Evolutionary conservation across 2,329 filamentous ascomycete genomes (phyloP), one percentile per base, ranked within the genome.

Genomic region (Ophiostoma pallidulum): DNA sequence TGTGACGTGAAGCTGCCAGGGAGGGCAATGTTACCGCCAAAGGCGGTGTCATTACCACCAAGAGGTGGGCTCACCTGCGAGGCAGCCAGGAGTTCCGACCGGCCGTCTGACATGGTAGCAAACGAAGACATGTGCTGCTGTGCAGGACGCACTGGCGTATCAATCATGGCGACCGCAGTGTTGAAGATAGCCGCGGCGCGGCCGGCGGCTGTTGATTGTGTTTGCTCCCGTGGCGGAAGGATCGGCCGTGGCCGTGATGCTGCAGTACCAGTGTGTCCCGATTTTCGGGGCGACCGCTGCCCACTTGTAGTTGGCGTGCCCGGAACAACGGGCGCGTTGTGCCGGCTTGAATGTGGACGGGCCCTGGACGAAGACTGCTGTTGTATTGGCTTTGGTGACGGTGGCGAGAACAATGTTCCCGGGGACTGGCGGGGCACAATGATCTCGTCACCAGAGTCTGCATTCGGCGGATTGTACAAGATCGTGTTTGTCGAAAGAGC

Each of bases 401-500:
- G 65, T 0, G 71, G 69, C 0, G 70, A 68, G 8, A 67, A 66
- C 52, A 47, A 12, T 8, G 19, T 26, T 14, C 37, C 33, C 2
- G 48, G 41, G 3, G 51, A 49, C 8, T 41, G 51, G 4, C 18
- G 33, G 5, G 20, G 42, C 3, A 22, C 24, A 13, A 35, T 35
- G 9, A 36, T 18, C 13, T 45, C 31, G 16, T 41, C 20, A n/a
- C 38, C 40, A 6, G 36, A 31, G 8, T 47, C 35, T 22, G 72
- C 68, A 28, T 52, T 26, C 2, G 55, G 68, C 0, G 89, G 89
- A 29, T 86, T 89, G 65, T 85, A 94, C 1, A 95, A 70, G 46
- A 94, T 89, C 0, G 90, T 95, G 56, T 82, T 87, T 18, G 80
- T 84, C 0, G 90, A 95, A 4, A 84, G 63, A 12, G 87, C 89